Base-by-base conservation (phyloP, 306 rosid species). In the Vicia sativa region DNA sequence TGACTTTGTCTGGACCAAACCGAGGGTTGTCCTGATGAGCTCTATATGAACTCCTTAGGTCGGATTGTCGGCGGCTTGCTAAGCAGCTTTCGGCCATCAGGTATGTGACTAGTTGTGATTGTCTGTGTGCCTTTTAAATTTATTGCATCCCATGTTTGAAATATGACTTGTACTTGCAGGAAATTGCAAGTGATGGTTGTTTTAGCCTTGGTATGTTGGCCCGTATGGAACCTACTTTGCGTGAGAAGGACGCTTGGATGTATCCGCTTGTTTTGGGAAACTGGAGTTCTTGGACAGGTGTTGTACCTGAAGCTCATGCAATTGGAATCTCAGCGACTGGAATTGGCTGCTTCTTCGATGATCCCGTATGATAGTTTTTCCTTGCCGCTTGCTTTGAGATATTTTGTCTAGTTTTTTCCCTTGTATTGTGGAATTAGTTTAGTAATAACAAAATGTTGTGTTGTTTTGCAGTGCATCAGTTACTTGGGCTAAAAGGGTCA, bases 201-300 rank as follows among this genome's bases (percentile, higher is more conserved):
- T 93, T 93, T 79, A 93, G 97, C 83, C 96, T 93, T 63, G 96
- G 97, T 73, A 88, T 93, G 98, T 56, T 93, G 77, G 96, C 97
- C 69, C 92, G 70, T 13, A 87, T 86, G 61, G 85, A 85, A 74
- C 85, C 91, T 43, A 50, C 81, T 4, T 72, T 90, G 79, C 86
- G 68, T 2, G 84, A 85, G 76, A 88, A 85, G 67, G 74, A 79
- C 7, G 71, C 57, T 11, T 86, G 86, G 88, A 90, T 93, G 96
- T 93, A 93, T 84, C 96, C 97, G 77, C 26, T 79, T 93, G 63
- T 93, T 93, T 82, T 93, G 98, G 98, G 98, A 93, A 83, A 93
- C 96, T 52, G 98, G 98, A 63, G 95, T 90, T 72, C 89, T 90
- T 21, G 97, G 98, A 73, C 97, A 93, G 81, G 96, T 93, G 72